phyloP scores from a whole-genome alignment of 176 grass and related monocot genomes.

The Aegilops tauschii region DNA sequence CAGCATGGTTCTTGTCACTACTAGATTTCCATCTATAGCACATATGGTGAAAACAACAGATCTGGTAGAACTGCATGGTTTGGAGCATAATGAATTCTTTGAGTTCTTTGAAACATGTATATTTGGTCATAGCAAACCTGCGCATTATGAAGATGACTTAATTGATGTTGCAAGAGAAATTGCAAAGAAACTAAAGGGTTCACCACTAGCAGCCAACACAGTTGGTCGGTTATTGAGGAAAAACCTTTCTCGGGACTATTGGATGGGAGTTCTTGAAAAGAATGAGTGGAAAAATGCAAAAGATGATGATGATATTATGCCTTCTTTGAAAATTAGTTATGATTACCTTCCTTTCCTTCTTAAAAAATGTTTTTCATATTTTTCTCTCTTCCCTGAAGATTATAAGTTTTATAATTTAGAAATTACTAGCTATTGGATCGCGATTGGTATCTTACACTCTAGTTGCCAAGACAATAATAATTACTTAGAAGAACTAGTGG shows the following conservation, averaged over 20 bases:
- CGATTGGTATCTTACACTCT: neutral
- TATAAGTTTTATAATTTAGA: neutral
- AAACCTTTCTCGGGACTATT: neutral
- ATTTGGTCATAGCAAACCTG: neutral
- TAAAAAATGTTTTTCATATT: neutral
- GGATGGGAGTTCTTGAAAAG: neutral
- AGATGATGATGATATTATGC: neutral
- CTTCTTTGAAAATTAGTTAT: neutral
- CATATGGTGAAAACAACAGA: neutral
- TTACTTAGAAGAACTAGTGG: neutral
- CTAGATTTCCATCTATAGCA: neutral
- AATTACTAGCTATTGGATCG: neutral
- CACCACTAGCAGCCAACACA: neutral
- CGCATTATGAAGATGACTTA: neutral
- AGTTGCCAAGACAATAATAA: accelerated
- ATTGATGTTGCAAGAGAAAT: neutral
- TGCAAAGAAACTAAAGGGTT: neutral
- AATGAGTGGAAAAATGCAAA: neutral
- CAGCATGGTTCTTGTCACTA: neutral
- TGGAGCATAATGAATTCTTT: neutral
- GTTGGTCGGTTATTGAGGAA: neutral
- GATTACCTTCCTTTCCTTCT: neutral
- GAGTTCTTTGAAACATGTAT: neutral
- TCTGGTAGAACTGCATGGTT: neutral
- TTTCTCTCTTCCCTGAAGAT: neutral